Percentiles rank a stretch among this genome's conserved stretches.
Evolutionary conservation across 2,329 filamentous ascomycete species (phyloP).

Genomic region (Whalleya microplaca): DNA sequence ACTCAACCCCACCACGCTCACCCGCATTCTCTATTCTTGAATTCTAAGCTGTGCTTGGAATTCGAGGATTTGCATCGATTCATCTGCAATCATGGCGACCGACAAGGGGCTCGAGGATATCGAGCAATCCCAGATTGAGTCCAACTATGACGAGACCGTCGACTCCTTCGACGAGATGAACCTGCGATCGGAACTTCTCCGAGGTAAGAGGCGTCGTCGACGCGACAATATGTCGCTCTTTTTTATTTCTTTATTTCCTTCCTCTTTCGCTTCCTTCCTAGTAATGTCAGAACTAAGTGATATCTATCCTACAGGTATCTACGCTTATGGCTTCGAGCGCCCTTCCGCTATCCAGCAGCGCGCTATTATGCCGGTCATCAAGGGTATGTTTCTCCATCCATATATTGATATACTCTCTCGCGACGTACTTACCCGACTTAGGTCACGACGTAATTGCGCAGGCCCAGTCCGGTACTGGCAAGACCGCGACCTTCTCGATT

Average conservation of each 20-base stretch:
- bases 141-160: conserved; percentile 99
- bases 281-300: not conserved
- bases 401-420: conserved; percentile 4
- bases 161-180: conserved; percentile 99
- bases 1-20: conserved; percentile 44
- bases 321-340: conserved; percentile 99
- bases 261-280: too few species aligned
- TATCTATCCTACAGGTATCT: conserved; percentile 67
- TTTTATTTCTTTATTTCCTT: not conserved
- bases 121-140: conserved; percentile 87
- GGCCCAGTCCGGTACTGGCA: conserved; percentile 99
- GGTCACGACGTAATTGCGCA: conserved; percentile 99
- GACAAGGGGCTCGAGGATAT: conserved; percentile 95
- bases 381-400: conserved; percentile 66
- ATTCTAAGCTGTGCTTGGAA: conserved; percentile 81
- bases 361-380: conserved; percentile 99
- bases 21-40: conserved; percentile 51
- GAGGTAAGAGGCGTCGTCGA: conserved; percentile 61
- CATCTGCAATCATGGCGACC: conserved; percentile 94
- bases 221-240: conserved; percentile 10
- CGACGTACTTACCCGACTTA: conserved; percentile 40
- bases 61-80: conserved; percentile 61
- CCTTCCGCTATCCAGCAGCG: conserved; percentile 99
- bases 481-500: conserved; percentile 99
- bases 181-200: conserved; percentile 95